A percentile compares a stretch with the other conserved stretches of the same genome.
phyloP scores from a whole-genome alignment of 2,329 filamentous ascomycete genomes.

The Cryphonectria carpinicola region DNA sequence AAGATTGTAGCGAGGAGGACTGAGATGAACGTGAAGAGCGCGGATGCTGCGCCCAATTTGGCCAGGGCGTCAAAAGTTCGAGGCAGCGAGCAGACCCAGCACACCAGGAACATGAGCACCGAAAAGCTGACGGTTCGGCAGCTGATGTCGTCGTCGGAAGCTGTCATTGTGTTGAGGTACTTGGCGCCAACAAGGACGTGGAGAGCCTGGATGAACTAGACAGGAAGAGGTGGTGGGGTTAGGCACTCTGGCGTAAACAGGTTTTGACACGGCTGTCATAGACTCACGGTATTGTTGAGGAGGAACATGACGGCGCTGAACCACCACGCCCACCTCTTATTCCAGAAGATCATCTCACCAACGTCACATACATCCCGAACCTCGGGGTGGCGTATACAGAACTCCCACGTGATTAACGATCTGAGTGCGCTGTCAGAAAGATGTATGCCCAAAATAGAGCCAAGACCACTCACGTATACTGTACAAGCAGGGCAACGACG shows the following conservation, averaged over 20 bases:
- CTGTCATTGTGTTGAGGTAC: conserved; percentile 88
- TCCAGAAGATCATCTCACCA: conserved; percentile 93
- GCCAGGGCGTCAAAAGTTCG: conserved; percentile 83
- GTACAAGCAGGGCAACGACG: conserved; percentile 74
- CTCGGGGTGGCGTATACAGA: conserved; percentile 88
- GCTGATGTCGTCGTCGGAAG: conserved; percentile 61
- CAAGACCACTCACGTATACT: conserved; percentile 77
- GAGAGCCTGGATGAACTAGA: conserved; percentile 52
- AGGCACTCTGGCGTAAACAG: not conserved
- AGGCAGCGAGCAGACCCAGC: conserved; percentile 79
- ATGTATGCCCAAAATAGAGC: conserved; percentile 50
- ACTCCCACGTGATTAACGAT: conserved; percentile 67
- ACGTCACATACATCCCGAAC: conserved; percentile 93
- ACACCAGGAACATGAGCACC: conserved; percentile 73
- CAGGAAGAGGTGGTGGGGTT: not conserved
- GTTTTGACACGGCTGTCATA: no score
- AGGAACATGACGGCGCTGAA: conserved; percentile 83
- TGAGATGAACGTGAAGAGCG: conserved; percentile 87
- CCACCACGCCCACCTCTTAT: conserved; percentile 73
- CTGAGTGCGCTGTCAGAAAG: conserved; percentile 27
- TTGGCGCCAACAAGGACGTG: conserved; percentile 85
- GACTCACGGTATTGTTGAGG: conserved; percentile 75
- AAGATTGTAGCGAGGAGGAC: conserved; percentile 85
- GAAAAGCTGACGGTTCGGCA: conserved; percentile 82
- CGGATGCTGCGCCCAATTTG: conserved; percentile 77